Conservation (phyloP, 352 stramenopile species). For the Aphanomyces euteiches region DNA sequence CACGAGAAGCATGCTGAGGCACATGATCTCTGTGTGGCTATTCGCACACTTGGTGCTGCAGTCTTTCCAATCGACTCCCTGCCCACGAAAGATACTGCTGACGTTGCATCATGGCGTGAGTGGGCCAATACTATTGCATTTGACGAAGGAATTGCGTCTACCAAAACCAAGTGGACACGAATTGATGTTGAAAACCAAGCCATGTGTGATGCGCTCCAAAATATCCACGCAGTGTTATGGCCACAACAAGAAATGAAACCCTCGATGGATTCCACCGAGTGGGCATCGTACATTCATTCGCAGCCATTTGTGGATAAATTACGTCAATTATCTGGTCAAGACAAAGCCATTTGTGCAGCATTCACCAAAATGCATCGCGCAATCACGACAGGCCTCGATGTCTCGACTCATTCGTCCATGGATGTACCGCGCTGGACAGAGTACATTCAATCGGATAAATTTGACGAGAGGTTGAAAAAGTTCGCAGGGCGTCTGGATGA, state of each 20-base stretch:
- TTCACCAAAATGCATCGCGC: neutral
- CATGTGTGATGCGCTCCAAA: conserved; percentile 17
- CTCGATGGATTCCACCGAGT: conserved; percentile 11
- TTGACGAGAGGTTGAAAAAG: neutral
- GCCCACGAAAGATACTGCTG: neutral
- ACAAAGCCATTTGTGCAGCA: neutral
- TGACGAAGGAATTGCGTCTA: neutral
- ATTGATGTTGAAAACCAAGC: neutral
- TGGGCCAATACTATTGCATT: neutral
- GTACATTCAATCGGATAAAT: conserved; percentile 8
- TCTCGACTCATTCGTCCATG: conserved; percentile 7
- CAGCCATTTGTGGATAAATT: conserved; percentile 12
- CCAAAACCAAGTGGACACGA: neutral
- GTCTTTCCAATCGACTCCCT: neutral
- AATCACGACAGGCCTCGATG: neutral
- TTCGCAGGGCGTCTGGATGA: neutral
- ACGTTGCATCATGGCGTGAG: neutral
- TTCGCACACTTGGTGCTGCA: neutral
- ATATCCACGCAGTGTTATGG: conserved; percentile 16
- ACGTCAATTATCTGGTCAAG: neutral
- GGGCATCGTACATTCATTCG: conserved; percentile 14
- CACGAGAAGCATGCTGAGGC: neutral
- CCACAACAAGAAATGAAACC: neutral
- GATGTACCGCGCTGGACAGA: conserved; percentile 15
- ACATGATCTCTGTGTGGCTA: neutral